A percentile compares a stretch with the other conserved stretches of the same genome.
These are phyloP conservation scores for Ophiostoma fasciatum DNA, from an alignment of 2,329 filamentous ascomycete genomes.

Conservation along the genomic window DNA sequence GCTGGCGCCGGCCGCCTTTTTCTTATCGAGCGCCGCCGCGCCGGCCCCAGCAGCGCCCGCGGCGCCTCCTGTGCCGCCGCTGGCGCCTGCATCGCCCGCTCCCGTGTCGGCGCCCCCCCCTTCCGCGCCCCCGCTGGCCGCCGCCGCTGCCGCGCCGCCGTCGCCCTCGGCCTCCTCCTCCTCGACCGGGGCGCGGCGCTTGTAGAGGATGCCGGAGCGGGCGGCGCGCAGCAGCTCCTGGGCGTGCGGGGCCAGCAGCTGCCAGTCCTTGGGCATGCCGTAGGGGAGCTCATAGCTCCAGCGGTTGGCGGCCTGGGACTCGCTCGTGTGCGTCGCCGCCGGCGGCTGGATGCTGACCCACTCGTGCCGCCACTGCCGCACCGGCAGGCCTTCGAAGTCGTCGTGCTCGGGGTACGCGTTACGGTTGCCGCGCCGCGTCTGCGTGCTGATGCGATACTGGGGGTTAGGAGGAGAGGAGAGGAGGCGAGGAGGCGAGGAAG, in stretches of 20 bases:
- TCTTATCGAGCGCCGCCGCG: constrained; percentile 19
- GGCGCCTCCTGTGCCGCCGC: constrained; percentile 23
- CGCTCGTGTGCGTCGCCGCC: constrained; percentile 43
- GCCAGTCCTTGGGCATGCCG: constrained; percentile 74
- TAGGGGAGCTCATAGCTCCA: constrained; percentile 64
- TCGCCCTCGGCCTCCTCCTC: constrained; percentile 44
- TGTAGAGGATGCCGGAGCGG: constrained; percentile 61
- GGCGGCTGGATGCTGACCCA: constrained; percentile 53
- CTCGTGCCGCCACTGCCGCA: constrained; percentile 77
- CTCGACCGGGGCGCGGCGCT: constrained; percentile 48
- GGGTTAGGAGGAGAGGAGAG: not conserved
- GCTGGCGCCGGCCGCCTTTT: constrained; percentile 21
- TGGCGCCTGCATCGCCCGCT: constrained; percentile 4
- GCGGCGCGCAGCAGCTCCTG: constrained; percentile 73
- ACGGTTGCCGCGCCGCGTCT: constrained; percentile 43
- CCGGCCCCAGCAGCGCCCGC: not conserved
- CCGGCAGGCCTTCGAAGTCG: constrained; percentile 59
- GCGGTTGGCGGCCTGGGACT: constrained; percentile 41
- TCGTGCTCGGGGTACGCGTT: constrained; percentile 44
- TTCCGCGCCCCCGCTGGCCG: not conserved
- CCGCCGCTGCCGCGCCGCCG: not conserved
- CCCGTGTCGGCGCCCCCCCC: constrained; percentile 7
- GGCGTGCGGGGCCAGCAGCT: constrained; percentile 61
- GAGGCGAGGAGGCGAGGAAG: not conserved
- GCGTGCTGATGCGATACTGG: constrained; percentile 13